These are phyloP conservation scores for Stylonectria norvegica DNA, from an alignment of 2,329 filamentous ascomycete genomes.

Conservation along the genomic window DNA sequence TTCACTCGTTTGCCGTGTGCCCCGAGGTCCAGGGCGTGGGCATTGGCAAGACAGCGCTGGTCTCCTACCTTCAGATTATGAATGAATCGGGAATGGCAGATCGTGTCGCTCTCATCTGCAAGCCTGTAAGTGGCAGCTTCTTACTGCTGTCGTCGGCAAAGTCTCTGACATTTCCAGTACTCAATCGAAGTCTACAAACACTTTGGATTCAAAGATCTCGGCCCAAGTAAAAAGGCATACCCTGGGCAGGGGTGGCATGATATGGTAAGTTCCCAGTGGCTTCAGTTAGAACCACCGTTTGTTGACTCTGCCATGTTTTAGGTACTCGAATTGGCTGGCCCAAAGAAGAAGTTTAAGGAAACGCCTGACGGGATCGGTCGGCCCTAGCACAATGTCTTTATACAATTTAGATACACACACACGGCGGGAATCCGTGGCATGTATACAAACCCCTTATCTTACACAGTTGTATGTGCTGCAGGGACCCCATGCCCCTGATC, in stretches of 20 bases:
- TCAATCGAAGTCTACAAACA: conserved; percentile 72
- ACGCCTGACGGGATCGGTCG: too few relatives aligned
- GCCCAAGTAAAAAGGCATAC: conserved; percentile 67
- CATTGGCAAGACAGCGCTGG: conserved; percentile 70
- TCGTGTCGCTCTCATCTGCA: conserved; percentile 71
- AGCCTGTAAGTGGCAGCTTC: conserved; percentile 53
- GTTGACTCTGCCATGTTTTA: conserved; percentile 9
- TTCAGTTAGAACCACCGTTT: conserved; percentile 1
- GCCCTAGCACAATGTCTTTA: too few relatives aligned
- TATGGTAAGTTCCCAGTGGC: conserved; percentile 60
- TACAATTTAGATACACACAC: too few relatives aligned
- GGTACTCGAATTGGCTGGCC: conserved; percentile 25
- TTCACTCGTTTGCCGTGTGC: conserved; percentile 79
- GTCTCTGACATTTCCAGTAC: conserved; percentile 39
- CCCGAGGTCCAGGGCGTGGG: conserved; percentile 72
- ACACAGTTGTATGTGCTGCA: too few relatives aligned
- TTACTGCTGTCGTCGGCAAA: not conserved
- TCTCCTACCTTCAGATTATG: conserved; percentile 74
- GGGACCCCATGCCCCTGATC: too few relatives aligned
- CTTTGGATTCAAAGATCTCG: conserved; percentile 68
- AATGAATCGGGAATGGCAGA: conserved; percentile 66
- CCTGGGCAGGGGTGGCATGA: conserved; percentile 79
- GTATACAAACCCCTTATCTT: too few relatives aligned
- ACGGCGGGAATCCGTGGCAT: too few relatives aligned
- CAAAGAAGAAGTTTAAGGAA: conserved; percentile 24